Base-by-base conservation (phyloP, 2,329 filamentous ascomycete species). In the Penicillium sp. region DNA sequence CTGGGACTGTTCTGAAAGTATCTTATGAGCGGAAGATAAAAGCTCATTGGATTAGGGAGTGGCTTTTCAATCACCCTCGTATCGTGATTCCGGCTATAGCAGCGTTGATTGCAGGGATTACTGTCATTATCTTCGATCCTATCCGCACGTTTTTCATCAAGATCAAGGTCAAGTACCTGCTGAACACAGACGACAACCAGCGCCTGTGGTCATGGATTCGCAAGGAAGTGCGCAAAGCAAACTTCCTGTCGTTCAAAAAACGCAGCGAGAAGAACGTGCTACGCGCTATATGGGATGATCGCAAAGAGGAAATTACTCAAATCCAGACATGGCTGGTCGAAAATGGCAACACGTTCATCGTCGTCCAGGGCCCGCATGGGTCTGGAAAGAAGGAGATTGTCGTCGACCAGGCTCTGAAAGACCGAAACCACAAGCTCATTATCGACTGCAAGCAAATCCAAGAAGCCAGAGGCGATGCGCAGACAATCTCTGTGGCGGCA, bases 391-490 rank as follows among this genome's bases (percentile, higher is more conserved):
- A 84, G 61, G 92, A 97, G 64, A 81, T 97, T 12, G 86, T 97
- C 2, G 71, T 96, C 58, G 89, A 96, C 43, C 89, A 96, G 71
- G 89, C 90, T 0, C 79, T 97, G 16, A 84, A 88, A 61, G 84
- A 84, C 7, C 84, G 88, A 46, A 86, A 84, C 61, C 86, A 95
- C 62, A 90, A 93, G 47, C 77, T 97, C 2, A 78, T 95, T 3
- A 83, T 97, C 46, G 94, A 99, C 74, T 97, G 93, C 77, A 96
- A 96, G 70, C 88, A 89, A 1, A 90, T 97, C 11, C 88, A 93
- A 58, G 93, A 97, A 71, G 91, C 93, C 1, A 85, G 89, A 55
- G 92, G 94, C 5, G 94, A 99, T 67, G 86, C 87, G 7, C 84
- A 86, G 2, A 96, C 90, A 0, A 96, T 99, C 65, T 84, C 84